phyloP scores from a whole-genome alignment of 805 yeast species.

The Hanseniaspora jakobsenii region DNA sequence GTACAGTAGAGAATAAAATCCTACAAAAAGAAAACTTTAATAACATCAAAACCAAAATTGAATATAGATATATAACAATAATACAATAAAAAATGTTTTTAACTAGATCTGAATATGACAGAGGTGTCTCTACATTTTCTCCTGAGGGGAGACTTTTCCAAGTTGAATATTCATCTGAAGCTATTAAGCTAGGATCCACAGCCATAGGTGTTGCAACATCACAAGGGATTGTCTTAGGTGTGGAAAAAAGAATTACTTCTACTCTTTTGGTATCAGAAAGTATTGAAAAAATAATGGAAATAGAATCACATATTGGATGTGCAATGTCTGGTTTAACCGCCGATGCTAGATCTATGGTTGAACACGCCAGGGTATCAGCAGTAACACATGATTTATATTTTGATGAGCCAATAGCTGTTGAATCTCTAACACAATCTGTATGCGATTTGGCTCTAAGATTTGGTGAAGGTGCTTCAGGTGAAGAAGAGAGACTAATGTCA shows the following conservation, averaged over 20 bases:
- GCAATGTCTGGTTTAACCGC: constrained; percentile 99
- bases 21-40: too few species aligned
- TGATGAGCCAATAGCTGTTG: constrained; percentile 85
- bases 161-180: constrained; percentile 94
- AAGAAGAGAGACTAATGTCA: constrained; percentile 69
- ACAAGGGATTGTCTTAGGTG: constrained; percentile 92
- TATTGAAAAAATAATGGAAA: constrained; percentile 90
- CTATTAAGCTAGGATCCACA: constrained; percentile 80
- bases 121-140: constrained; percentile 96
- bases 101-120: constrained; percentile 98
- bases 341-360: constrained; percentile 96
- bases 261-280: constrained; percentile 81
- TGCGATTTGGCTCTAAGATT: constrained; percentile 93
- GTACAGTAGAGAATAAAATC: too few species aligned
- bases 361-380: constrained; percentile 86
- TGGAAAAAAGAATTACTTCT: constrained; percentile 93
- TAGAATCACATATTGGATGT: constrained; percentile 89
- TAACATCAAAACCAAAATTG: not conserved
- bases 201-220: constrained; percentile 94
- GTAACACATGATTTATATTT: constrained; percentile 81
- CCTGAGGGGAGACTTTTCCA: constrained; percentile 98
- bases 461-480: constrained; percentile 96
- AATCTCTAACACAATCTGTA: constrained; percentile 87
- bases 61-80: not conserved
- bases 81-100: constrained; percentile 53